phyloP scores from a whole-genome alignment of 2,329 filamentous ascomycete species.

The Trichoderma guizhouense region DNA sequence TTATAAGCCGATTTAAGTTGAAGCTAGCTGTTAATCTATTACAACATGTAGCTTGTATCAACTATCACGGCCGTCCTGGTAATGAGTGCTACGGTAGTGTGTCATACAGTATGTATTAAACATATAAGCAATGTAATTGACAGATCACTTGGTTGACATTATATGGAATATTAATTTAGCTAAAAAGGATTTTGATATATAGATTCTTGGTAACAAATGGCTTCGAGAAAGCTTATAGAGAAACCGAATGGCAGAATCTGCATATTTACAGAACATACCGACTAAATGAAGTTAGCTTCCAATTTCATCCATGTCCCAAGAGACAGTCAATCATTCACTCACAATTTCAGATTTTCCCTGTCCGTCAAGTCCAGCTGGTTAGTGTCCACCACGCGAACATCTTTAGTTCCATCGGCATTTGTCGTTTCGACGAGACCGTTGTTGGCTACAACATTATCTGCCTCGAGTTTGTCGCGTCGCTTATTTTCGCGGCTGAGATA shows the following conservation, averaged over 20 bases:
- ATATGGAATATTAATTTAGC: background rate
- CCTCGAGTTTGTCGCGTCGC: constrained; percentile 17
- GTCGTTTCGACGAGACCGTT: constrained; percentile 17
- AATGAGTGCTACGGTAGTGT: background rate
- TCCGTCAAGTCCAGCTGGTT: constrained; percentile 21
- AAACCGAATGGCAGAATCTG: background rate
- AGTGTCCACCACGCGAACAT: constrained; percentile 12
- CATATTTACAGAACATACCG: background rate
- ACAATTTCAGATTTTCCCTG: constrained; percentile 21
- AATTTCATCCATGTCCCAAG: background rate
- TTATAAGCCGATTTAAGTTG: background rate
- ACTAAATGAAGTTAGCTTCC: background rate
- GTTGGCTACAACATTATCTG: background rate
- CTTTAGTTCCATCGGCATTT: constrained; percentile 9
- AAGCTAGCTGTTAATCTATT: background rate
- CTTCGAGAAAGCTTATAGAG: background rate
- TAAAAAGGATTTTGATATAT: background rate
- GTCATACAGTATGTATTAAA: background rate
- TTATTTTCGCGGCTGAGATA: constrained; percentile 18
- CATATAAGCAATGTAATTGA: background rate
- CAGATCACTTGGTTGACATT: background rate
- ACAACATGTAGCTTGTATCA: background rate
- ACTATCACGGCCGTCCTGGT: no score
- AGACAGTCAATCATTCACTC: background rate
- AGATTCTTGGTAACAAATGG: background rate